Base-by-base conservation (phyloP, 768 basidiomycete species). In the Agrocybe chaxingu region DNA sequence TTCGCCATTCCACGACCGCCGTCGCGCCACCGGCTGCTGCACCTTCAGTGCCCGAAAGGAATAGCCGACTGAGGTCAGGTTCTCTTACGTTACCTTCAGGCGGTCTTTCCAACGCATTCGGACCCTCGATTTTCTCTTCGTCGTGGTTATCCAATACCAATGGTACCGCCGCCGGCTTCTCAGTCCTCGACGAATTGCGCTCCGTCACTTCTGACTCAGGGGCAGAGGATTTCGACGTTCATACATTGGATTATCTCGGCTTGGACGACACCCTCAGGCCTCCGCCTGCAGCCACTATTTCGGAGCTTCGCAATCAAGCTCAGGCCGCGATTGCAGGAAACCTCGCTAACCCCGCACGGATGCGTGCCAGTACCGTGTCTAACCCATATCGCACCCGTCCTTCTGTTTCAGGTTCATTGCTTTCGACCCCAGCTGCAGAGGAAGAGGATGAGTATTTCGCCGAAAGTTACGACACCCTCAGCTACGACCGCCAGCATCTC, bases 191-290 rank as follows among this genome's bases (percentile, higher is more conserved):
- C 51, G 92, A 93, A 66, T 68, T 90, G 59, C 87, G 87, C 55
- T 89, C 89, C 41, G 84, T 87, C 40, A 80, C 82, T 29, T 91
- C 89, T 55, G 89, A 91, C 64, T 87, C 87, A 13, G 80, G 76
- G n/a, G 75, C 80, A 18, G 95, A 97, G 47, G 88, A 92, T 44
- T 90, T 92, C 66, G 89, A 93, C 60, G 89, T 94, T 40, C 92
- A 93, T 63, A 98, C 96, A 24, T 80, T 98, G 53, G 95, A 97
- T 68, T 98, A 98, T 68, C 88, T 98, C 44, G 96, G 96, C 39
- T 77, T 98, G 60, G 96, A 94, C 60, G 95, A 76, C 53, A 55
- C 56, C 33, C 65, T 92, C 55, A 71, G 76, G 49, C 82, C 81
- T 45, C 82, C 88, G n/a, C 85, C 85, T 2, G 89, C 92, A 4